A percentile compares a stretch with the other conserved stretches of the same genome.
Conservation (phyloP, 2,329 filamentous ascomycete genomes). For the Gaeumannomyces sp. region DNA sequence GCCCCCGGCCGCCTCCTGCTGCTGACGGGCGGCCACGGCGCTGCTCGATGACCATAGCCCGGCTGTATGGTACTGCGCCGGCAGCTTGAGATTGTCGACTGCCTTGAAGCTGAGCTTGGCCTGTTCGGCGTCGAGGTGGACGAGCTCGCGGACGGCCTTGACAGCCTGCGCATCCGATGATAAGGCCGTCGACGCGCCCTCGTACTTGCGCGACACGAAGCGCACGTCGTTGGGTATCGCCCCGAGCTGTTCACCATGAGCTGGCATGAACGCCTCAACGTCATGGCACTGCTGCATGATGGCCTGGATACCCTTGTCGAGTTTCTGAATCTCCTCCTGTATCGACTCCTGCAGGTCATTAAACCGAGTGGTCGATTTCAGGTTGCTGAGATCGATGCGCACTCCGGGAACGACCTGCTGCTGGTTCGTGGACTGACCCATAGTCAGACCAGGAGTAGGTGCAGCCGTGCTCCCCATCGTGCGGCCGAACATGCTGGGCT, state of each 20-base stretch:
- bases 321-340: conserved; percentile 67
- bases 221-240: conserved; percentile 36
- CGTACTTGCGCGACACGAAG: conserved; percentile 38
- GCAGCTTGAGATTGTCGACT: conserved; percentile 40
- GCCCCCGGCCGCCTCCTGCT: conserved; percentile 29
- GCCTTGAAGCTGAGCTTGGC: conserved; percentile 38
- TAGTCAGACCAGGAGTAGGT: conserved; percentile 15
- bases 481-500: conserved; percentile 30
- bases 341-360: conserved; percentile 80
- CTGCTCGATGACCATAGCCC: conserved; percentile 31
- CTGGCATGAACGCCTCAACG: conserved; percentile 61
- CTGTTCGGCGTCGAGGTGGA: conserved; percentile 35
- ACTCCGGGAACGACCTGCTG: conserved; percentile 61
- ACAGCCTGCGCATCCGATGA: conserved; percentile 35
- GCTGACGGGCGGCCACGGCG: conserved; percentile 18
- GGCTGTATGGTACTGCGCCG: conserved; percentile 43
- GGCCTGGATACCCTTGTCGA: conserved; percentile 74
- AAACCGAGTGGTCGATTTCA: conserved; percentile 85
- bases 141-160: conserved; percentile 33
- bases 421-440: conserved; percentile 21
- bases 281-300: conserved; percentile 76
- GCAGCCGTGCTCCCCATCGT: conserved; percentile 8
- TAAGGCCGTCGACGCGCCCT: conserved; percentile 35
- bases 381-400: conserved; percentile 69
- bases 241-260: conserved; percentile 36